phyloP scores from a whole-genome alignment of 2,329 filamentous ascomycete genomes.

The Penicillium crustosum region DNA sequence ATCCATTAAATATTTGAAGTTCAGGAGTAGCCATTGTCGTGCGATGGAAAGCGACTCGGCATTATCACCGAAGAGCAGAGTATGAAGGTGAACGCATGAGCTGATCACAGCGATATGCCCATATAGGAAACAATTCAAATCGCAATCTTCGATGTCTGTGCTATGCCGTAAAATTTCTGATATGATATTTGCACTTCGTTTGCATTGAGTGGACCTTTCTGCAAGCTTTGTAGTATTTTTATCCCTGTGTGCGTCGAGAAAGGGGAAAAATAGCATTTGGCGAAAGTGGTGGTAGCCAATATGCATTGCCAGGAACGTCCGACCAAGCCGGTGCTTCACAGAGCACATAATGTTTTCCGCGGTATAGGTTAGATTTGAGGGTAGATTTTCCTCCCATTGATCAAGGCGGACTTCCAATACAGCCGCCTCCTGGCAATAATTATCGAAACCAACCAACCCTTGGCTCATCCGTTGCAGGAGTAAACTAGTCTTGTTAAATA shows the following conservation, averaged over 20 bases:
- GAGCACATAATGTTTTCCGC: slow-evolving; percentile 16
- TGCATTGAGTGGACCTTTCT: slow-evolving; percentile 16
- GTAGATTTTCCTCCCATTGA: slow-evolving; percentile 16
- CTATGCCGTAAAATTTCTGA: slow-evolving; percentile 21
- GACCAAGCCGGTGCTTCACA: slow-evolving; percentile 16
- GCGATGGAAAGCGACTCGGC: slow-evolving; percentile 11
- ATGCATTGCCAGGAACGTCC: slow-evolving; percentile 26
- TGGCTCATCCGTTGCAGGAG: slow-evolving; percentile 18
- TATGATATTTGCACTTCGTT: slow-evolving; percentile 16
- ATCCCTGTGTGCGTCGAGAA: slow-evolving; percentile 15
- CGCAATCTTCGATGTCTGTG: slow-evolving; percentile 17
- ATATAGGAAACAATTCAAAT: slow-evolving; percentile 24
- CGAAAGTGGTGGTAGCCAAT: slow-evolving; percentile 24
- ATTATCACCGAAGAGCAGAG: slow-evolving; percentile 21
- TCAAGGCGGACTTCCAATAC: slow-evolving; percentile 15
- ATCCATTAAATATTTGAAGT: slow-evolving; percentile 25
- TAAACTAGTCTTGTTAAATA: slow-evolving; percentile 19
- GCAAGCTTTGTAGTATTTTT: neutral
- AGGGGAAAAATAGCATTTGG: slow-evolving; percentile 27
- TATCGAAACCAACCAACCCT: slow-evolving; percentile 14
- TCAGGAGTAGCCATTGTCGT: slow-evolving; percentile 18
- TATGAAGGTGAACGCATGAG: slow-evolving; percentile 25
- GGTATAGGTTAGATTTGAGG: slow-evolving; percentile 14
- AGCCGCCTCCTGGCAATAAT: slow-evolving; percentile 16
- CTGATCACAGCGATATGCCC: slow-evolving; percentile 24